Conservation (phyloP, 495 filamentous ascomycete genomes). For the Penicillium salamii region DNA sequence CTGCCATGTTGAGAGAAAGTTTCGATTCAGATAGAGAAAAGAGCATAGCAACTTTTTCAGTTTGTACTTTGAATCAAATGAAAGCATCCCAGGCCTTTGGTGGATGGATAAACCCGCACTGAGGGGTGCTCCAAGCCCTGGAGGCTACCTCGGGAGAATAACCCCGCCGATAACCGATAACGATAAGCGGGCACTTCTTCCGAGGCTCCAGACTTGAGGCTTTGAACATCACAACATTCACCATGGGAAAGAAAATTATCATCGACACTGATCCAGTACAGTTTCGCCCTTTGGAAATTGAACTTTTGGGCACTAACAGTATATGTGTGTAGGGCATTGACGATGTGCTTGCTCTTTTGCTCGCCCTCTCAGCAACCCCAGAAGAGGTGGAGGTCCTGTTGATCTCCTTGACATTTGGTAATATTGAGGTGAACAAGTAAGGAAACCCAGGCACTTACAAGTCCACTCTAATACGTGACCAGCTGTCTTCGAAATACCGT, state of each 20-base stretch:
- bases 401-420: constrained; percentile 90
- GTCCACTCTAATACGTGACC: background rate
- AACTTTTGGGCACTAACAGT: background rate
- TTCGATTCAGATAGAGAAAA: no score
- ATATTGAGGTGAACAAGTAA: constrained; percentile 77
- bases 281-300: background rate
- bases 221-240: constrained; percentile 1
- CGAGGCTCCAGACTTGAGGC: background rate
- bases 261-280: constrained; percentile 88
- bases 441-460: background rate
- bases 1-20: no score
- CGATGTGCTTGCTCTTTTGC: constrained; percentile 81
- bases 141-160: no score
- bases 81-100: no score
- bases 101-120: no score
- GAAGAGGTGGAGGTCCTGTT: constrained; percentile 87
- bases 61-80: no score
- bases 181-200: constrained; percentile 14
- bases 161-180: constrained; percentile 11
- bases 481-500: constrained; percentile 89
- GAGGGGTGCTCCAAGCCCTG: no score
- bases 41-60: no score
- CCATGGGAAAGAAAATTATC: constrained; percentile 65
- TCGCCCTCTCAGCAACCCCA: constrained; percentile 77
- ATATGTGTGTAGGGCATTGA: constrained; percentile 78